Conservation (phyloP, 2,329 filamentous ascomycete species). For the Grosmannia clavigera region DNA sequence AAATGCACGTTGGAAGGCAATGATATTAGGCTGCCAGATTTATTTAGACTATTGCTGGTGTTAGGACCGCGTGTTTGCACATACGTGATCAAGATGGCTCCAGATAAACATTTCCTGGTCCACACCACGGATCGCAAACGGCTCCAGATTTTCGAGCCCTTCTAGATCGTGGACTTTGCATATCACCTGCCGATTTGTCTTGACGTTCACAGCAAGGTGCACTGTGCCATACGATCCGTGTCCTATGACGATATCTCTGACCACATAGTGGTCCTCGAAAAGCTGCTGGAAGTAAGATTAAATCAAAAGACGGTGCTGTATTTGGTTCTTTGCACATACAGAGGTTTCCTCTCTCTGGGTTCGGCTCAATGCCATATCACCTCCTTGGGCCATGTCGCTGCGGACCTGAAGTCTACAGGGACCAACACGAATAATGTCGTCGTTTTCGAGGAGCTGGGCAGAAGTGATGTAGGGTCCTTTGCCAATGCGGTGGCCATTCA, state of each 20-base stretch:
- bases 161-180: slow-evolving; percentile 53
- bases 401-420: slow-evolving; percentile 24
- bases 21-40: slow-evolving; percentile 37
- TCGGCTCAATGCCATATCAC: slow-evolving; percentile 12
- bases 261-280: slow-evolving; percentile 33
- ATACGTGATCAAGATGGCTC: slow-evolving; percentile 40
- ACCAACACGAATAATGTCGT: slow-evolving; percentile 32
- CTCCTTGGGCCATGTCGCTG: slow-evolving; percentile 12
- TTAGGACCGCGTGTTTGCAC: slow-evolving; percentile 9
- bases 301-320: background rate
- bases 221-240: slow-evolving; percentile 40
- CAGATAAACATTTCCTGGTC: slow-evolving; percentile 40
- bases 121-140: slow-evolving; percentile 22
- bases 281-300: slow-evolving; percentile 19
- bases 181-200: slow-evolving; percentile 46
- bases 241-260: slow-evolving; percentile 39
- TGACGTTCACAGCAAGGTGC: slow-evolving; percentile 38
- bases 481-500: slow-evolving; percentile 35
- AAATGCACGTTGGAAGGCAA: slow-evolving; percentile 38
- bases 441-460: slow-evolving; percentile 35
- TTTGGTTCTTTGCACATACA: slow-evolving; percentile 12
- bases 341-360: slow-evolving; percentile 22
- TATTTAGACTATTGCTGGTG: background rate
- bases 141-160: slow-evolving; percentile 13
- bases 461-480: slow-evolving; percentile 22